Percentiles rank a stretch among this genome's conserved stretches.
Conservation (phyloP, 345 rosid species). For the Eucalyptus caleyi region DNA sequence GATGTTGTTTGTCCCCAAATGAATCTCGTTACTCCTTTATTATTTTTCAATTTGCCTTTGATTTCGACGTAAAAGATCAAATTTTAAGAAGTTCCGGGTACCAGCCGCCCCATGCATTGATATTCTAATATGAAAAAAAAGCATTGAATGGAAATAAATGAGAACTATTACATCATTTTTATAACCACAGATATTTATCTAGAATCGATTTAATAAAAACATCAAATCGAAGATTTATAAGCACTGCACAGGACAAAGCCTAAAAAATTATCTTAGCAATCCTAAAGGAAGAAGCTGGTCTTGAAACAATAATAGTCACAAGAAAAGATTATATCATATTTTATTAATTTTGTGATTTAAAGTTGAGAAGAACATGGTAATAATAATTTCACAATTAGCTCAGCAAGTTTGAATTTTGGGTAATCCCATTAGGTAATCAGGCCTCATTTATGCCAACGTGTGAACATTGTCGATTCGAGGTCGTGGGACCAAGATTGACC, state of each 20-base stretch:
- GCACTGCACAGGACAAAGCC: fast-evolving
- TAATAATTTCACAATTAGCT: neutral
- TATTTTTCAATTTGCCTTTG: neutral
- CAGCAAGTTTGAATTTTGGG: neutral
- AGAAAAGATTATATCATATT: too few relatives aligned
- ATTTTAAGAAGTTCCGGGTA: neutral
- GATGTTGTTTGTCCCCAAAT: neutral
- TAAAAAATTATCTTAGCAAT: neutral
- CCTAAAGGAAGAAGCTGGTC: neutral
- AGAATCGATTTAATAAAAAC: fast-evolving
- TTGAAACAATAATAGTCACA: neutral
- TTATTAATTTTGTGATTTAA: neutral
- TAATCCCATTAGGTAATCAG: neutral
- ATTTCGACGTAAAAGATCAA: neutral
- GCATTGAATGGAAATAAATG: neutral
- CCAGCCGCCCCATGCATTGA: fast-evolving
- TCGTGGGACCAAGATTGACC: neutral
- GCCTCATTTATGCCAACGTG: neutral
- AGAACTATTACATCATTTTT: fast-evolving
- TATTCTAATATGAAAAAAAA: neutral
- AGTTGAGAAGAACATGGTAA: neutral
- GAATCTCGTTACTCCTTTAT: neutral
- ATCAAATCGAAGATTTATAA: fast-evolving
- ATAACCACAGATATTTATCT: fast-evolving
- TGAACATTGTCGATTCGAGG: neutral